Percentiles rank a stretch among this genome's conserved stretches.
Evolutionary conservation across 306 rosid genomes (phyloP).

Genomic region (Vigna hirtella): DNA sequence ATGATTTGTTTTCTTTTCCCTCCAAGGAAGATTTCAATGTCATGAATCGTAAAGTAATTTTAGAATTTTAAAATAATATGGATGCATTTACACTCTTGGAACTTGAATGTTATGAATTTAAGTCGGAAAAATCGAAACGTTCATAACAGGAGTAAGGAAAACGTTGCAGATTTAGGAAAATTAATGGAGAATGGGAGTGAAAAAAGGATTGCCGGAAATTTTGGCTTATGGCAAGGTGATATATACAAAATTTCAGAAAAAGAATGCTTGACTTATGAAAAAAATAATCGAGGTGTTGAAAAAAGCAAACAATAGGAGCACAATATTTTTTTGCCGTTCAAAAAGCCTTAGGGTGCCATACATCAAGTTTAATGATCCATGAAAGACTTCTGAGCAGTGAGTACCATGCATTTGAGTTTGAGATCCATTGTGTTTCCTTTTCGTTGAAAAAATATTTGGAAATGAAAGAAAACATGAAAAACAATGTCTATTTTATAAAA

Average conservation of each 20-base stretch:
- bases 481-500: too few species aligned
- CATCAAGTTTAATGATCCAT: not conserved
- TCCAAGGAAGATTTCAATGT: not conserved
- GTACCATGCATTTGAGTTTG: not conserved
- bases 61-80: not conserved
- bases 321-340: not conserved
- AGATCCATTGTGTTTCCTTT: not conserved
- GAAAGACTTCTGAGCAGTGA: not conserved
- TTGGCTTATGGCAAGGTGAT: too few species aligned
- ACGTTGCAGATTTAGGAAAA: not conserved
- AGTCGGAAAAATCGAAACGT: not conserved
- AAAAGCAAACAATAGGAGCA: too few species aligned
- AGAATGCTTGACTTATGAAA: too few species aligned
- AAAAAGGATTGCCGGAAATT: not conserved
- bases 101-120: not conserved
- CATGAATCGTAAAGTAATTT: too few species aligned
- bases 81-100: not conserved
- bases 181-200: not conserved
- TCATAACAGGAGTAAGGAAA: not conserved
- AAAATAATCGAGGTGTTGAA: too few species aligned
- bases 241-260: not conserved
- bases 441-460: not conserved
- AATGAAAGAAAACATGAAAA: too few species aligned
- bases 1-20: too few species aligned
- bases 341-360: too few species aligned